Conservation (phyloP, 441 rosid species). For the Arabidopsis lyrata region DNA sequence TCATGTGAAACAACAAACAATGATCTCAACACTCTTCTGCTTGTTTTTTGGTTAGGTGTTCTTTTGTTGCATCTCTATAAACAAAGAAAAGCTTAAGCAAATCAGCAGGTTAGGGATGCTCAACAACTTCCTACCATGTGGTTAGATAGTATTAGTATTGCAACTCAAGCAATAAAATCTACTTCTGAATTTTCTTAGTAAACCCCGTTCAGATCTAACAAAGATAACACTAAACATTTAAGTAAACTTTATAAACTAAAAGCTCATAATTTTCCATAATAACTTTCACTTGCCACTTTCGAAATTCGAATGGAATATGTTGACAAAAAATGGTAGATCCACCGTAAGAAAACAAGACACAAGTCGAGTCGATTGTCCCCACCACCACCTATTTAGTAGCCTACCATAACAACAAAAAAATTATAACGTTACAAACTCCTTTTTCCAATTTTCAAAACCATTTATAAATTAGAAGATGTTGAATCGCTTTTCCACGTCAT, state of each 20-base stretch:
- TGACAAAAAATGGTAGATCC: constrained; percentile 29
- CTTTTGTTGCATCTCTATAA: constrained; percentile 17
- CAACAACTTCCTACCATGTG: constrained; percentile 26
- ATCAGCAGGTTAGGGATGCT: constrained; percentile 4
- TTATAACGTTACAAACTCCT: constrained; percentile 32
- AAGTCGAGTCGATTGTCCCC: constrained; percentile 28
- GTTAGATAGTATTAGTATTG: not conserved
- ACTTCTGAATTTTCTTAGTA: not conserved
- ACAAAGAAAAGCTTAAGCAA: constrained; percentile 6
- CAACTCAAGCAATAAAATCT: not conserved
- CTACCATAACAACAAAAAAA: constrained; percentile 26
- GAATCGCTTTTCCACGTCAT: constrained; percentile 39
- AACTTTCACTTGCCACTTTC: not conserved
- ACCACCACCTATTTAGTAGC: constrained; percentile 39
- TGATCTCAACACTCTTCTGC: not conserved
- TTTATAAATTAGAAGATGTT: not conserved
- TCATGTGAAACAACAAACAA: not conserved
- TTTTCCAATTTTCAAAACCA: constrained; percentile 14
- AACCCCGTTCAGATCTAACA: not conserved
- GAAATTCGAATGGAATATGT: constrained; percentile 28
- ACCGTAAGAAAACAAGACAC: constrained; percentile 27
- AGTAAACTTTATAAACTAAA: not conserved
- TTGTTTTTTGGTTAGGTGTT: not conserved
- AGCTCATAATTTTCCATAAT: not conserved
- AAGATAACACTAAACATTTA: not conserved